These are phyloP conservation scores for Lenzites betulinus DNA, from an alignment of 768 basidiomycete species.

Conservation along the genomic window DNA sequence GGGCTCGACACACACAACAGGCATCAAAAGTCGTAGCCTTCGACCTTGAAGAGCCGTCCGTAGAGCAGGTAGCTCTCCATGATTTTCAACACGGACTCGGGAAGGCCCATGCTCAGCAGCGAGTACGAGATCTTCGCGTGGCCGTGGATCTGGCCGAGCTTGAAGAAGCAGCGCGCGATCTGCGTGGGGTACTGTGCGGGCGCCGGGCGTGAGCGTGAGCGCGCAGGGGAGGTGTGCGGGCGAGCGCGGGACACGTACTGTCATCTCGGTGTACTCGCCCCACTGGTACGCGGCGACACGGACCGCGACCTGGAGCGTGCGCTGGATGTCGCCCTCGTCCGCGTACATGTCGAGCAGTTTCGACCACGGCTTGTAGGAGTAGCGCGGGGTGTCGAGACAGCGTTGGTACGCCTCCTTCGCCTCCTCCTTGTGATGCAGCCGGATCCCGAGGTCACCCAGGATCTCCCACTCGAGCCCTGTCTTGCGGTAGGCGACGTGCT, in stretches of 20 bases:
- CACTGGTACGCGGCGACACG: slow-evolving; percentile 91
- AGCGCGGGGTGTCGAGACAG: slow-evolving; percentile 83
- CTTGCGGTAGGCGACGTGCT: slow-evolving; percentile 97
- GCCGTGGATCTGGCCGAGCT: slow-evolving; percentile 90
- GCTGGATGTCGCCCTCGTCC: slow-evolving; percentile 93
- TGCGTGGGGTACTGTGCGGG: slow-evolving; percentile 77
- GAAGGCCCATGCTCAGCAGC: slow-evolving; percentile 90
- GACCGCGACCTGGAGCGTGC: slow-evolving; percentile 89
- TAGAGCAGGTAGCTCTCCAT: slow-evolving; percentile 92
- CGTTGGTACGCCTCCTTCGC: slow-evolving; percentile 98
- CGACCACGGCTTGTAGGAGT: slow-evolving; percentile 90
- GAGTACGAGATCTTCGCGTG: slow-evolving; percentile 94
- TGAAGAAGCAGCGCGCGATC: slow-evolving; percentile 90
- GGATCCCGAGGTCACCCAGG: slow-evolving; percentile 87
- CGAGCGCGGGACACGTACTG: slow-evolving; percentile 43
- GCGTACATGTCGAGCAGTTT: slow-evolving; percentile 95
- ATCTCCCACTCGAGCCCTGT: slow-evolving; percentile 99
- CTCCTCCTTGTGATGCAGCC: slow-evolving; percentile 97
- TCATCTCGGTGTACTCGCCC: slow-evolving; percentile 87
- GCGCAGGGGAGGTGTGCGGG: too few species aligned
- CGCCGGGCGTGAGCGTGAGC: not conserved
- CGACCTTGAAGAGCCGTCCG: slow-evolving; percentile 85
- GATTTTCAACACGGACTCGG: slow-evolving; percentile 85
- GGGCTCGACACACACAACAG: not conserved
- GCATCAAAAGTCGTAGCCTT: slow-evolving; percentile 73